Percentiles rank a stretch among this genome's conserved stretches.
phyloP scores from a whole-genome alignment of 164 flowering plant genomes.

The Umbilicus rupestris region DNA sequence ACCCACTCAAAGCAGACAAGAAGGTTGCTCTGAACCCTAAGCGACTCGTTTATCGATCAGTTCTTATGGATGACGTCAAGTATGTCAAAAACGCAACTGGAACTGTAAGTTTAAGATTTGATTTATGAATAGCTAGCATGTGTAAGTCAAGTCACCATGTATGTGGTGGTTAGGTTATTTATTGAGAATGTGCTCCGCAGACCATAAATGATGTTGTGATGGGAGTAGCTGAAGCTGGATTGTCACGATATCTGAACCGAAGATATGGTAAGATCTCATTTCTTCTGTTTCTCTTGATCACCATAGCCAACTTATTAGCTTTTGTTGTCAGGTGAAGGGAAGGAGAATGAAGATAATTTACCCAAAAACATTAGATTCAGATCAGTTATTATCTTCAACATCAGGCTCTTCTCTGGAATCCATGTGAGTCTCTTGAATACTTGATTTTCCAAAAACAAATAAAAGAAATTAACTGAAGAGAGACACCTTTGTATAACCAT shows the following conservation, averaged over 20 bases:
- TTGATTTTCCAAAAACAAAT: background rate
- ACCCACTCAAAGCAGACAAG: slow-evolving; percentile 31
- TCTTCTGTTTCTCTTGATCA: too few relatives aligned
- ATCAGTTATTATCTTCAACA: slow-evolving; percentile 39
- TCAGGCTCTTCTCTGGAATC: slow-evolving; percentile 36
- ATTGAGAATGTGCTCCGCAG: slow-evolving; percentile 10
- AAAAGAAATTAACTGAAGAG: background rate
- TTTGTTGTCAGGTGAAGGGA: slow-evolving; percentile 3
- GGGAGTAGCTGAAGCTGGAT: slow-evolving; percentile 38
- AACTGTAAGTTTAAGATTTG: slow-evolving; percentile 19
- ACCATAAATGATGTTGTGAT: slow-evolving; percentile 29
- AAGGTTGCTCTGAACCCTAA: slow-evolving; percentile 20
- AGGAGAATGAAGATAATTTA: slow-evolving; percentile 22
- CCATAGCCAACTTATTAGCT: too few relatives aligned
- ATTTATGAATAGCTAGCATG: background rate
- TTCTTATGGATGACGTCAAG: slow-evolving; percentile 53
- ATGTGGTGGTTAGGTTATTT: background rate
- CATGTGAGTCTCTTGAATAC: slow-evolving; percentile 24
- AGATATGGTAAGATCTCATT: slow-evolving; percentile 23
- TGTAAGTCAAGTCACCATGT: background rate
- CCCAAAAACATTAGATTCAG: slow-evolving; percentile 39
- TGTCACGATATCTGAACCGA: slow-evolving; percentile 34
- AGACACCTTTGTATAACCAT: too few relatives aligned
- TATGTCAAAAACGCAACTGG: slow-evolving; percentile 35
- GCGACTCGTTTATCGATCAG: slow-evolving; percentile 31